Evolutionary conservation across 371 early-diverging fungal genomes (phyloP).

Genomic region (Circinella umbellata): DNA sequence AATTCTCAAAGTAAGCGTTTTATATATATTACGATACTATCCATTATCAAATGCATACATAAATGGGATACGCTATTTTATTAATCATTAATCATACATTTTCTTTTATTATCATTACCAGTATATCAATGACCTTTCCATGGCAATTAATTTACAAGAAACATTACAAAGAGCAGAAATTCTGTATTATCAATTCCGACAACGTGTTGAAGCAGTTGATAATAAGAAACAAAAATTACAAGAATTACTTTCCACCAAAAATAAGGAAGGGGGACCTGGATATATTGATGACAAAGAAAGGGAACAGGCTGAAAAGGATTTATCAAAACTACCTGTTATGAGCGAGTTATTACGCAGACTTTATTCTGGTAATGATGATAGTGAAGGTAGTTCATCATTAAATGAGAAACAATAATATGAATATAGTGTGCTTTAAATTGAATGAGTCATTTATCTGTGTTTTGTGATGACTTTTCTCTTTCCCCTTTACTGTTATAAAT

Average conservation of each 20-base stretch:
- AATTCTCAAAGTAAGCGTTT: constrained; percentile 74
- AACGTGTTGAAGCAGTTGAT: constrained; percentile 50
- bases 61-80: too few species aligned
- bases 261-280: not conserved
- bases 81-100: too few species aligned
- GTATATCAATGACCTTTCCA: constrained; percentile 89
- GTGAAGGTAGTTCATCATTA: not conserved
- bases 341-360: constrained; percentile 15
- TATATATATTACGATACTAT: not conserved
- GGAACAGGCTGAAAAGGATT: constrained; percentile 2
- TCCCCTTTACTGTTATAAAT: too few species aligned
- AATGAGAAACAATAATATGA: not conserved
- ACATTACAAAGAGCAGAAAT: constrained; percentile 83
- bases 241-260: not conserved
- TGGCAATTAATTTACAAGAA: constrained; percentile 75
- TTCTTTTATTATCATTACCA: constrained; percentile 21
- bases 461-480: too few species aligned
- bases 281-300: not conserved
- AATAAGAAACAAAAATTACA: constrained; percentile 21
- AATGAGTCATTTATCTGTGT: too few species aligned
- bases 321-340: constrained; percentile 11
- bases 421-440: too few species aligned
- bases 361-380: not conserved
- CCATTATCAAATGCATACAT: too few species aligned
- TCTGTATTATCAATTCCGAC: constrained; percentile 75